Evolutionary conservation across 2,329 filamentous ascomycete genomes (phyloP).

Genomic region (Drechmeria coniospora): DNA sequence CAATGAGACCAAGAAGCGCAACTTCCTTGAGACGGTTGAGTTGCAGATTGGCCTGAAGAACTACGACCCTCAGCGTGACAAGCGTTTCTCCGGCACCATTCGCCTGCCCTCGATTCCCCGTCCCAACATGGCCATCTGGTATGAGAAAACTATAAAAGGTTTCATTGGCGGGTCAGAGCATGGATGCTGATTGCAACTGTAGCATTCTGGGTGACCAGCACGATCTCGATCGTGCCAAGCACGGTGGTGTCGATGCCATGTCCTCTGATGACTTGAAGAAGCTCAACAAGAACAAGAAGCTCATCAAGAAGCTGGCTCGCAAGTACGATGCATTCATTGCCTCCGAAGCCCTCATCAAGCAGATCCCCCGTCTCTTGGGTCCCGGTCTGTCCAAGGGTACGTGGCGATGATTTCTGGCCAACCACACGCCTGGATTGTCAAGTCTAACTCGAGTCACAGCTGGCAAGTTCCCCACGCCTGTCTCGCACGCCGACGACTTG

Average conservation of each 20-base stretch:
- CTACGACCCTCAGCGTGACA: constrained; percentile 99
- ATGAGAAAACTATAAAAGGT: constrained; percentile 4
- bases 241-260: constrained; percentile 97
- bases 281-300: constrained; percentile 99
- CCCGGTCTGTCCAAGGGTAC: constrained; percentile 93
- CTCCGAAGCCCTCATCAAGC: constrained; percentile 96
- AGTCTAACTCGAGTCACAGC: no score
- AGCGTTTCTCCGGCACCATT: constrained; percentile 99
- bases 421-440: no score
- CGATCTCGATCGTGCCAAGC: constrained; percentile 99
- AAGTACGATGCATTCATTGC: constrained; percentile 99
- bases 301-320: constrained; percentile 99
- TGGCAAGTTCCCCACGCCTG: constrained; percentile 98
- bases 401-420: no score
- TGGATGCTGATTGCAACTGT: constrained; percentile 5
- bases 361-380: constrained; percentile 98
- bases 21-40: constrained; percentile 92
- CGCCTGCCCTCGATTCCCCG: constrained; percentile 83
- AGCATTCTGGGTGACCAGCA: constrained; percentile 60
- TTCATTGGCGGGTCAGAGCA: constrained; percentile 13
- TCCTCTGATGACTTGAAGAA: constrained; percentile 98
- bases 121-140: constrained; percentile 76
- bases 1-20: constrained; percentile 86
- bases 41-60: constrained; percentile 92
- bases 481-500: constrained; percentile 93